Evolutionary conservation across 441 rosid genomes (phyloP), one percentile per base, ranked within the genome.

Genomic region (Croton laevigatus): DNA sequence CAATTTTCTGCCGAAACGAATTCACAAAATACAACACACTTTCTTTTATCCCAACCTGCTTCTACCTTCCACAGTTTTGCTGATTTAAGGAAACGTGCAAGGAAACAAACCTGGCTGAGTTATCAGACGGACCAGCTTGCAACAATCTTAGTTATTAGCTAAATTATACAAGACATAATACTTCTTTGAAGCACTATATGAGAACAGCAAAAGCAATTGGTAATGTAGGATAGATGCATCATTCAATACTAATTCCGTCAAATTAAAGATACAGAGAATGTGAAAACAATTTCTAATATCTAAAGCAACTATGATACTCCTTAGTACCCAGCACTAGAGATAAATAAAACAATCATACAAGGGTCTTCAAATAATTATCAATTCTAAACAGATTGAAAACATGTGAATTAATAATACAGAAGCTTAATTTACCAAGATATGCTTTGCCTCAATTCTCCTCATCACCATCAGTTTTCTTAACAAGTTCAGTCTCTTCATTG

Each of bases 381-480:
- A 61, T 32, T 61, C 20, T 46, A 46, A 63, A 59, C 0, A 60
- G 22, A 51, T 66, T 66, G 58, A 55, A 77, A 68, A 60, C 32
- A 65, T 42, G 72, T 45, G 52, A 19, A 70, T 59, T 55, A 68
- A 74, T 34, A 64, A 85, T 65, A 77, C 79, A 76, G 83, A 77
- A 79, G 74, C 89, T 65, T 73, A 74, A 27, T 77, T 81, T 81
- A 67, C 84, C 83, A 51, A 27, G 69, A 58, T 16, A 70, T 37
- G 69, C 65, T 72, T 67, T 87, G 10, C 82, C 86, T 22, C 80
- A 78, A 49, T 64, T 75, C 75, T 82, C 80, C 13, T 76, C 82
- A 48, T 59, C 75, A 62, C 70, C 74, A 62, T 81, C 71, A 22
- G 22, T 57, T 53, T 64, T 70, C 69, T 59, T 59, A 19, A 68